Evolutionary conservation across 2,329 filamentous ascomycete species (phyloP), one percentile per base, ranked within the genome.

Genomic region (Rhynchosporium secalis): DNA sequence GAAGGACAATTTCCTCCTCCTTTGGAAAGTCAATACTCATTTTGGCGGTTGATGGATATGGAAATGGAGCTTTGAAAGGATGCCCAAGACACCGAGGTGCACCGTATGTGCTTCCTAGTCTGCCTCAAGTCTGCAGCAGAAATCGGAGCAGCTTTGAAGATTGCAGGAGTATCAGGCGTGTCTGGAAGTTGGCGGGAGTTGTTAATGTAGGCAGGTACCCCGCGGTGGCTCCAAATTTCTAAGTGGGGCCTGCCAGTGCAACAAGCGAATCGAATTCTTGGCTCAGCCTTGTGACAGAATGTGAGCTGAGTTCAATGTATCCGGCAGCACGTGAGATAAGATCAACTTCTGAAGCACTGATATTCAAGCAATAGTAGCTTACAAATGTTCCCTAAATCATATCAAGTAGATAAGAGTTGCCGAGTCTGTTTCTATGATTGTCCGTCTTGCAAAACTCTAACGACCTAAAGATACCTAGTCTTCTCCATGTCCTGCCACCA

Each of bases 1-100:
- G 81, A 76, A 98, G 87, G 76, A 93, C 85, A 66, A 81, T 84
- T 80, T 96, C 90, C 83, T 98, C 94, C 78, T 95, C 91, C 77
- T 90, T 89, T 62, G 94, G 90, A 76, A 98, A 98, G 78, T 94
- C 86, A 80, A 98, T 94, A 52, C 69, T 71, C 67, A 71, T 70
- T 26, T 51, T 67, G 61, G 61, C 62, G 63, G 64, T 49, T 56
- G 62, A 51, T 29, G 12, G 41, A 12, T 46, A 26, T 28, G 36
- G 33, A 6, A 15, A 20, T 10, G 9, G 33, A 54, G 51, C 51
- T 13, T 33, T 54, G 3, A 9, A 40, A 26, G 40, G 12, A n/a
- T 7, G 15, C 20, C 33, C n/a, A 38, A 33, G 28, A 7, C 36
- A 52, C 49, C 45, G 28, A 56, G 46, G 7, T 46, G 40, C 5